phyloP scores from a whole-genome alignment of 768 basidiomycete genomes.

The Fomitopsis pulvina region DNA sequence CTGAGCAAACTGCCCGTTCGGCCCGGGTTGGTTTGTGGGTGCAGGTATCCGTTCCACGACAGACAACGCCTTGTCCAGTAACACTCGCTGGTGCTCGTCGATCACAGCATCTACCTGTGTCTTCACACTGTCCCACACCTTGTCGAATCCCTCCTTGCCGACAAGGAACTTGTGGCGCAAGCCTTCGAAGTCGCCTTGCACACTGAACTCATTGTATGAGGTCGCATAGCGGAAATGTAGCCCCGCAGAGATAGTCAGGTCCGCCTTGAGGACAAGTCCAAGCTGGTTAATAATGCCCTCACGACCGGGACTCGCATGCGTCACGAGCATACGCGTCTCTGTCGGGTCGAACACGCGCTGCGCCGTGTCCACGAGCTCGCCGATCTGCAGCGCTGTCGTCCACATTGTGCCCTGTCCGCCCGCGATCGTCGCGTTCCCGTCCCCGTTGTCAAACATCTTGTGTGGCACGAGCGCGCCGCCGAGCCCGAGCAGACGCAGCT shows the following conservation, averaged over 20 bases:
- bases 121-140: constrained; percentile 95
- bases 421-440: constrained; percentile 93
- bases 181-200: constrained; percentile 83
- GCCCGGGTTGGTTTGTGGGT: constrained; percentile 36
- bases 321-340: constrained; percentile 91
- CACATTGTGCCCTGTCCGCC: constrained; percentile 99
- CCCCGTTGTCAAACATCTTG: constrained; percentile 93
- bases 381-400: constrained; percentile 96
- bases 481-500: constrained; percentile 89
- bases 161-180: constrained; percentile 74
- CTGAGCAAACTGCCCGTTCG: constrained; percentile 39
- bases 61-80: constrained; percentile 83
- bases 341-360: constrained; percentile 88
- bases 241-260: constrained; percentile 89
- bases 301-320: constrained; percentile 87
- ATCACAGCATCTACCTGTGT: constrained; percentile 85
- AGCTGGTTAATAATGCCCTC: constrained; percentile 92
- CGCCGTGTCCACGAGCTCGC: constrained; percentile 96
- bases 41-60: constrained; percentile 79
- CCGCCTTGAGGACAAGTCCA: constrained; percentile 85
- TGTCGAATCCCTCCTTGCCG: constrained; percentile 80
- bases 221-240: constrained; percentile 97
- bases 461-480: constrained; percentile 94
- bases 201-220: constrained; percentile 95
- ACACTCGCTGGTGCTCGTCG: constrained; percentile 81